Conservation (phyloP, 345 rosid genomes). For the Citropsis articulata region DNA sequence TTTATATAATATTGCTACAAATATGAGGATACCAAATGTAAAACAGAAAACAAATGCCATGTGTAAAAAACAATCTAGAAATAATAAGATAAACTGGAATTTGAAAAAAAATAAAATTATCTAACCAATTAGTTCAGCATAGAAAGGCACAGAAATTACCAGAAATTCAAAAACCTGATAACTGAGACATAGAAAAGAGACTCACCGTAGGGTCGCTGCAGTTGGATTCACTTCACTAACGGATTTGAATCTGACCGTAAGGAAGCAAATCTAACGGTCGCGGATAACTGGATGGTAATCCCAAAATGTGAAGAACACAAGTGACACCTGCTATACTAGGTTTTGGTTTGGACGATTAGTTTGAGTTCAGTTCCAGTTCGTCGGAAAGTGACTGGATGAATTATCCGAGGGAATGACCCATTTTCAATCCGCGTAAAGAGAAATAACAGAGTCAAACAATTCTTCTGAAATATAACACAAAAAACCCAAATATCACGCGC, state of each 20-base stretch:
- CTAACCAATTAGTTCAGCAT: too few relatives aligned
- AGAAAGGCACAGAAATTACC: background rate
- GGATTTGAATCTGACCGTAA: background rate
- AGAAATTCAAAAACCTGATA: background rate
- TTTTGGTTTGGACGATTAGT: background rate
- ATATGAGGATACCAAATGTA: background rate
- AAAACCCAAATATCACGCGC: background rate
- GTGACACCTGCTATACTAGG: background rate
- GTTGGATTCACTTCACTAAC: background rate
- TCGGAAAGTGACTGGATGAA: background rate
- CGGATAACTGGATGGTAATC: background rate
- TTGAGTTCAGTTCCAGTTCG: background rate
- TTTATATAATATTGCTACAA: background rate
- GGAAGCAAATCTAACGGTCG: background rate
- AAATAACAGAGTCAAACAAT: background rate
- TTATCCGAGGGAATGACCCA: background rate
- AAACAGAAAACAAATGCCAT: background rate
- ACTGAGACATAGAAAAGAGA: background rate
- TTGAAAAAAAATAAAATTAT: background rate
- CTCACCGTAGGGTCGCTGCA: background rate
- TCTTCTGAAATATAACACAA: background rate
- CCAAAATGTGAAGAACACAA: background rate
- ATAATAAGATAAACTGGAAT: background rate
- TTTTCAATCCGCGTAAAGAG: background rate
- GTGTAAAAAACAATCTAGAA: background rate